Percentiles rank a stretch among this genome's conserved stretches.
Evolutionary conservation across 441 rosid genomes (phyloP).

Genomic region (Erodium trifolium): DNA sequence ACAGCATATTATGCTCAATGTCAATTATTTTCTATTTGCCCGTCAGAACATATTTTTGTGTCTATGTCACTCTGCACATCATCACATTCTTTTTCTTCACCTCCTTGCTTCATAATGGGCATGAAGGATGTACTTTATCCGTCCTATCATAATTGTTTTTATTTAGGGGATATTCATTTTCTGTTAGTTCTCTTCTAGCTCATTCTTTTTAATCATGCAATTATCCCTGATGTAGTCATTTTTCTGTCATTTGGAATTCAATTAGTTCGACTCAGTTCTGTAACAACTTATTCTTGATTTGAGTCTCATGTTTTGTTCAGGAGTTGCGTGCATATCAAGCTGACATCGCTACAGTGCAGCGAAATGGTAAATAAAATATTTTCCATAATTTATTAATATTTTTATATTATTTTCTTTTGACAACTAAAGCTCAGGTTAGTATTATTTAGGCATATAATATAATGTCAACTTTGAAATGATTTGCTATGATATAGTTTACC

Average conservation of each 20-base stretch:
- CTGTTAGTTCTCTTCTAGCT: slow-evolving; percentile 4
- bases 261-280: background rate
- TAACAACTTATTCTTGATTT: slow-evolving; percentile 9
- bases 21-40: background rate
- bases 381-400: background rate
- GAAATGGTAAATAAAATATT: slow-evolving; percentile 58
- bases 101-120: background rate
- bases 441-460: background rate
- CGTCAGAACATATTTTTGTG: background rate
- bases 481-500: background rate
- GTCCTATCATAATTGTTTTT: background rate
- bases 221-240: background rate
- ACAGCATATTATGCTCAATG: slow-evolving; percentile 5
- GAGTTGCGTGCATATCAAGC: slow-evolving; percentile 99
- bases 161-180: background rate
- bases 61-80: background rate
- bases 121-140: background rate
- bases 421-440: background rate
- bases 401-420: background rate
- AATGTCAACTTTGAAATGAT: background rate
- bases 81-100: background rate
- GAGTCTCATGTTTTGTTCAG: slow-evolving; percentile 34
- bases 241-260: background rate
- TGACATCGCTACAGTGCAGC: slow-evolving; percentile 77
- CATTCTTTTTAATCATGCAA: background rate